Evolutionary conservation across 2,329 filamentous ascomycete species (phyloP), one percentile per base, ranked within the genome.

Genomic region (Phaeosphaeriaceae sp.): DNA sequence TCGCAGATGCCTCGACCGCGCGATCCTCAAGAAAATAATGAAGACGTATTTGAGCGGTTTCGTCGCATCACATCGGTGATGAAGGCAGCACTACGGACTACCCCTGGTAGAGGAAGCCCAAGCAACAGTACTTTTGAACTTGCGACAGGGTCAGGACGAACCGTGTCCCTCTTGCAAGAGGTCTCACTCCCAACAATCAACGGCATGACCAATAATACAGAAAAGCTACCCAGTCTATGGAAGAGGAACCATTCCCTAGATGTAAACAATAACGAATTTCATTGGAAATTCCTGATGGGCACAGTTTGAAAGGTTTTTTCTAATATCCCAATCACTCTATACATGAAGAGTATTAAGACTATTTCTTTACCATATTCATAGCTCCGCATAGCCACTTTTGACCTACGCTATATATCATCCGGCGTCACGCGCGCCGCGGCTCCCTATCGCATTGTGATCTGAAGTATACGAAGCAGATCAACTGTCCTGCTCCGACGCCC

Each of bases 221-320:
- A 70, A 15, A 56, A 57, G 35, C 48, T 68, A 6, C 63, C 67
- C 4, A 59, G 62, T 33, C 50, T 64, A 8, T 69, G 67, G 57
- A 70, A 70, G 26, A 46, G 61, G 12, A 63, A 58, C 44, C 62
- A 67, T 1, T 46, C 59, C 3, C 59, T 69, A 33, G 68, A 72
- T 29, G 63, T 71, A 26, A 66, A 51, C 39, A 65, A 54, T 39
- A 63, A 56, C 23, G 65, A 69, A 11, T 71, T 72, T 39, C 63
- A 61, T 26, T 71, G 69, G 69, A 68, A 63, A 15, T 71, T 72
- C 37, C 32, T 72, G 12, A 63, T 67, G 43, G 69, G 69, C 2
- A 65, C 61, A 8, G 50, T 70, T 15, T 72, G 56, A 71, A 33
- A 23, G 17, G 18, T 26, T 26, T 11, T 26, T 11, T 26, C 11